phyloP scores from a whole-genome alignment of 768 basidiomycete species.

The Dentipellis fragilis region DNA sequence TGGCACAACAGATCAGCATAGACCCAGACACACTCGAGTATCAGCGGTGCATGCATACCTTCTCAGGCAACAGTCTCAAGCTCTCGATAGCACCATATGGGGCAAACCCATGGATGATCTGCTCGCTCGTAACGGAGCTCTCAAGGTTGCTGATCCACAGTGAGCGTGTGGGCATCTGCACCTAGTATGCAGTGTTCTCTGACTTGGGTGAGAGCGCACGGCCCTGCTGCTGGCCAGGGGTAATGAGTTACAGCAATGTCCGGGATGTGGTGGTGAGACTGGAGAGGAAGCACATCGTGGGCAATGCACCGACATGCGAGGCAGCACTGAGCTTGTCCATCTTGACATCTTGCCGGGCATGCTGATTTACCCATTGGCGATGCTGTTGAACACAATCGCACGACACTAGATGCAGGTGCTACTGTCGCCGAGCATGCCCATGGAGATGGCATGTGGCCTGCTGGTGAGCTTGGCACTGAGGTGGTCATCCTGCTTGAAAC shows the following conservation, averaged over 20 bases:
- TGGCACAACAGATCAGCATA: no score
- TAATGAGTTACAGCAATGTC: slow-evolving; percentile 56
- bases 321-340: slow-evolving; percentile 22
- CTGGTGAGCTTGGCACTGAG: slow-evolving; percentile 13
- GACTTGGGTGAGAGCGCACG: slow-evolving; percentile 80
- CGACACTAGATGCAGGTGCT: slow-evolving; percentile 61
- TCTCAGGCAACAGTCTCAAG: slow-evolving; percentile 89
- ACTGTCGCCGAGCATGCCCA: slow-evolving; percentile 75
- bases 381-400: slow-evolving; percentile 32
- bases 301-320: slow-evolving; percentile 6
- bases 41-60: slow-evolving; percentile 63
- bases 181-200: slow-evolving; percentile 63
- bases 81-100: slow-evolving; percentile 97
- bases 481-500: no score
- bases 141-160: slow-evolving; percentile 99
- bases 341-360: slow-evolving; percentile 17
- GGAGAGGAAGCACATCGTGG: slow-evolving; percentile 14
- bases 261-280: slow-evolving; percentile 20
- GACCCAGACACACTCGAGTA: no score
- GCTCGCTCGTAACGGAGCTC: slow-evolving; percentile 87
- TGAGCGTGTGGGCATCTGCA: slow-evolving; percentile 90
- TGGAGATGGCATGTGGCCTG: slow-evolving; percentile 77
- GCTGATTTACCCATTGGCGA: slow-evolving; percentile 24
- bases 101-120: slow-evolving; percentile 91
- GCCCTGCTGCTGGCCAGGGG: slow-evolving; percentile 56